phyloP scores from a whole-genome alignment of 2,329 filamentous ascomycete species.

The Stachybotrys elegans region DNA sequence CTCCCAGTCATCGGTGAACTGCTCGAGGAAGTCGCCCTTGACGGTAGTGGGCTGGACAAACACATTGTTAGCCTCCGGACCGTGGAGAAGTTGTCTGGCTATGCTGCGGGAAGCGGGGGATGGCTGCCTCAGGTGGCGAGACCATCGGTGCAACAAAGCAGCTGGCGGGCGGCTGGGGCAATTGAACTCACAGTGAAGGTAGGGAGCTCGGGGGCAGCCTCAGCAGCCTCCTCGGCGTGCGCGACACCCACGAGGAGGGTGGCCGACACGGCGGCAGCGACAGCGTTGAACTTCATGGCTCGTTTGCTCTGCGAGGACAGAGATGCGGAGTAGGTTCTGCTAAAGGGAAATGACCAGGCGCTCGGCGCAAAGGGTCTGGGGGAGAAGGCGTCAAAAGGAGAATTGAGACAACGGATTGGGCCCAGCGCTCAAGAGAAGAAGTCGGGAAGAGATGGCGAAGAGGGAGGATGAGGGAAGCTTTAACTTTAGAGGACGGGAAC shows the following conservation, averaged over 20 bases:
- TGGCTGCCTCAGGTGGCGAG: background rate
- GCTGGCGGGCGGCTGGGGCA: background rate
- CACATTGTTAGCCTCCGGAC: slow-evolving; percentile 14
- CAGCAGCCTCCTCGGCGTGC: slow-evolving; percentile 62
- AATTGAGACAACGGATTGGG: slow-evolving; percentile 7
- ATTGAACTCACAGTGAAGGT: slow-evolving; percentile 77
- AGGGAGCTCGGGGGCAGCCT: slow-evolving; percentile 61
- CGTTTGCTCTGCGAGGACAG: too few relatives aligned
- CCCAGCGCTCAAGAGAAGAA: slow-evolving; percentile 26
- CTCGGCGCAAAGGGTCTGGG: slow-evolving; percentile 13
- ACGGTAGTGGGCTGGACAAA: slow-evolving; percentile 68
- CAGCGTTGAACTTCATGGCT: slow-evolving; percentile 81
- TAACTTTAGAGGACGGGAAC: slow-evolving; percentile 20
- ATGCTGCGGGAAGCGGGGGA: background rate
- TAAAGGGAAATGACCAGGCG: slow-evolving; percentile 15
- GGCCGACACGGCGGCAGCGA: slow-evolving; percentile 71
- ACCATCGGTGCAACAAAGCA: background rate
- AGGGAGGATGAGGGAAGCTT: slow-evolving; percentile 20
- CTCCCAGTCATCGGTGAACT: slow-evolving; percentile 97
- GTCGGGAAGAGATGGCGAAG: slow-evolving; percentile 20
- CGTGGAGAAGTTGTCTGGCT: background rate
- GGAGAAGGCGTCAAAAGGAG: slow-evolving; percentile 6
- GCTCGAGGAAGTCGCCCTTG: slow-evolving; percentile 94
- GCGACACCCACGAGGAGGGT: slow-evolving; percentile 66
- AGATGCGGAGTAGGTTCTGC: slow-evolving; percentile 29